Conservation (phyloP, 1,284 basidiomycete genomes). For the Gomphus bonarii region DNA sequence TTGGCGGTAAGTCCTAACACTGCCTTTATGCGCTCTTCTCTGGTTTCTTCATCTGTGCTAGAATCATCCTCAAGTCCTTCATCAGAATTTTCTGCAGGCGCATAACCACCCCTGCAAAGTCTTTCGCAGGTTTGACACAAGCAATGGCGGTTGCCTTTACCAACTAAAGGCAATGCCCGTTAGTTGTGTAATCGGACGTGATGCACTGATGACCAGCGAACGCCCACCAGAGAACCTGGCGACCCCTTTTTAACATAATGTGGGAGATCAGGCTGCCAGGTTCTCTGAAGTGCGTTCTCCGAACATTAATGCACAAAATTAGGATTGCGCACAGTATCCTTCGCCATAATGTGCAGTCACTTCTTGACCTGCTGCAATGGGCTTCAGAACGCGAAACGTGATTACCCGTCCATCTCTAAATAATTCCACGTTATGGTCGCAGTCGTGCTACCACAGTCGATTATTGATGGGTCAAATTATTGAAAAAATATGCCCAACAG, state of each 20-base stretch:
- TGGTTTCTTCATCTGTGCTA: constrained; percentile 23
- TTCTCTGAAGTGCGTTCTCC: neutral
- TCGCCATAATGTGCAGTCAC: constrained; percentile 81
- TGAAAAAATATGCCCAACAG: neutral
- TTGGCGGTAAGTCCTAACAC: constrained; percentile 21
- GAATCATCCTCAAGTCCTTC: constrained; percentile 32
- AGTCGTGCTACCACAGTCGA: constrained; percentile 63
- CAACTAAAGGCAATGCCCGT: constrained; percentile 47
- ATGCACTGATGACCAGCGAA: neutral
- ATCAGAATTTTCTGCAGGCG: constrained; percentile 41
- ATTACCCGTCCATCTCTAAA: constrained; percentile 83
- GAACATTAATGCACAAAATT: neutral
- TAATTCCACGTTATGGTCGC: constrained; percentile 81
- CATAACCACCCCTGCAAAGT: constrained; percentile 64
- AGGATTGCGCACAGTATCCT: constrained; percentile 58
- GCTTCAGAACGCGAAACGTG: constrained; percentile 76
- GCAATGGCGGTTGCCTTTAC: constrained; percentile 77
- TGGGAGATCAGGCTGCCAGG: neutral
- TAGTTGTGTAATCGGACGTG: constrained; percentile 6
- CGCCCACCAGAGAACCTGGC: neutral
- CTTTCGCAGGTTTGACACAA: constrained; percentile 86
- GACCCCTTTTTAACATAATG: neutral
- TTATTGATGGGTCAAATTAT: neutral
- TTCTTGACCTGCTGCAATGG: constrained; percentile 76
- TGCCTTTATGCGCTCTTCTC: constrained; percentile 27